Percentiles rank a stretch among this genome's conserved stretches.
phyloP scores from a whole-genome alignment of 148 eudicot genomes.

The Tetragonia tetragonoides region DNA sequence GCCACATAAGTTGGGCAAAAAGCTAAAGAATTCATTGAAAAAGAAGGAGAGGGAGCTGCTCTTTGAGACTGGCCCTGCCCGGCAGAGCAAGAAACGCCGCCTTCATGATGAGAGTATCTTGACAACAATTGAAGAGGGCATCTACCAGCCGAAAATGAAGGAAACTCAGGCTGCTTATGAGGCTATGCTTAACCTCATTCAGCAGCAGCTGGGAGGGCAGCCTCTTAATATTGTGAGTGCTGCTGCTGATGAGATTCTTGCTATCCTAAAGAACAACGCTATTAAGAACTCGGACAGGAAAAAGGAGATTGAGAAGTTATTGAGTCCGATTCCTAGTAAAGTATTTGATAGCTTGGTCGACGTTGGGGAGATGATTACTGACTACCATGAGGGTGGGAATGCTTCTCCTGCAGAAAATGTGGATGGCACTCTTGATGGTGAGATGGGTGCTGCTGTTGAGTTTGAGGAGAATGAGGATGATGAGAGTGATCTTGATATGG shows the following conservation, averaged over 20 bases:
- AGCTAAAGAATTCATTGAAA: constrained; percentile 44
- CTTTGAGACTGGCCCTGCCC: constrained; percentile 29
- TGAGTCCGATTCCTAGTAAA: constrained; percentile 42
- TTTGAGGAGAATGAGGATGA: constrained; percentile 87
- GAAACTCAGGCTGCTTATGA: constrained; percentile 80
- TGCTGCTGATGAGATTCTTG: constrained; percentile 81
- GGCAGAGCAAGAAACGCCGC: constrained; percentile 54
- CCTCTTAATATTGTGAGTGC: constrained; percentile 61
- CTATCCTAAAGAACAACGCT: constrained; percentile 57
- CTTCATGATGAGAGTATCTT: constrained; percentile 70
- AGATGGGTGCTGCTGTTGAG: constrained; percentile 81
- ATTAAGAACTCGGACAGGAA: constrained; percentile 63
- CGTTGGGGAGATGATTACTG: constrained; percentile 61
- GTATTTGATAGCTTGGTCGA: constrained; percentile 58
- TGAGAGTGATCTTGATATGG: constrained; percentile 59
- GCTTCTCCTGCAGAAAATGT: constrained; percentile 39
- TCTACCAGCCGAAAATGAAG: constrained; percentile 74
- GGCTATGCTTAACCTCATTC: constrained; percentile 66
- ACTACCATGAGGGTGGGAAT: constrained; percentile 57
- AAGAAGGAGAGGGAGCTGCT: constrained; percentile 51
- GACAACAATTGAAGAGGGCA: constrained; percentile 56
- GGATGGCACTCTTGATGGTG: constrained; percentile 61
- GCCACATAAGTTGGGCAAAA: constrained; percentile 60
- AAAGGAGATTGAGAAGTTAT: constrained; percentile 68
- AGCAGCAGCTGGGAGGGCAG: constrained; percentile 73